phyloP scores from a whole-genome alignment of 306 rosid genomes.

The Sechiopsis laciniata region DNA sequence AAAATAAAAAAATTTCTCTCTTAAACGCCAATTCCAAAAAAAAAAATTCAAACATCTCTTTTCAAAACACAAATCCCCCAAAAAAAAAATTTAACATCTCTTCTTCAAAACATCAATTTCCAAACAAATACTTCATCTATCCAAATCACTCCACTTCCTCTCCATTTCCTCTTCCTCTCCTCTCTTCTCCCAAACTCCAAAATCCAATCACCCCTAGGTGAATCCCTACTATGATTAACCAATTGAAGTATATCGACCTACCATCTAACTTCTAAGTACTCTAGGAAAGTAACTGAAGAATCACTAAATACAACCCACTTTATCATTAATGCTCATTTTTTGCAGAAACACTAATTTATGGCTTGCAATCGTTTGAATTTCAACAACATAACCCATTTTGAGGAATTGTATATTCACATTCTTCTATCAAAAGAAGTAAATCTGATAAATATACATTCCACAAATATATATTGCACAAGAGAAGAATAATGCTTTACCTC shows the following conservation, averaged over 20 bases:
- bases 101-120: too few species aligned
- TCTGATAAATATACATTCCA: neutral
- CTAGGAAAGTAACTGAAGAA: constrained; percentile 1
- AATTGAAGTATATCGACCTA: neutral
- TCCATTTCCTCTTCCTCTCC: too few species aligned
- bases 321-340: constrained; percentile 6
- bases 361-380: neutral
- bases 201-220: too few species aligned
- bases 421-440: neutral
- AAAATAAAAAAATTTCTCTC: too few species aligned
- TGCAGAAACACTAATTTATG: neutral
- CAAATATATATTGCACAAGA: neutral
- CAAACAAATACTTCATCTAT: too few species aligned
- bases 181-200: too few species aligned
- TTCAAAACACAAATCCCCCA: too few species aligned
- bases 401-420: neutral
- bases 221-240: neutral
- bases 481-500: constrained; percentile 53
- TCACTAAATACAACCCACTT: neutral
- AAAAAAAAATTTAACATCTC: too few species aligned
- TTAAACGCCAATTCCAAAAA: too few species aligned
- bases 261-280: neutral
- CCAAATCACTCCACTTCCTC: too few species aligned
- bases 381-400: neutral
- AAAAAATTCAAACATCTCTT: too few species aligned